Evolutionary conservation across 371 early-diverging fungal species (phyloP).

Genomic region (Mycotypha africana): DNA sequence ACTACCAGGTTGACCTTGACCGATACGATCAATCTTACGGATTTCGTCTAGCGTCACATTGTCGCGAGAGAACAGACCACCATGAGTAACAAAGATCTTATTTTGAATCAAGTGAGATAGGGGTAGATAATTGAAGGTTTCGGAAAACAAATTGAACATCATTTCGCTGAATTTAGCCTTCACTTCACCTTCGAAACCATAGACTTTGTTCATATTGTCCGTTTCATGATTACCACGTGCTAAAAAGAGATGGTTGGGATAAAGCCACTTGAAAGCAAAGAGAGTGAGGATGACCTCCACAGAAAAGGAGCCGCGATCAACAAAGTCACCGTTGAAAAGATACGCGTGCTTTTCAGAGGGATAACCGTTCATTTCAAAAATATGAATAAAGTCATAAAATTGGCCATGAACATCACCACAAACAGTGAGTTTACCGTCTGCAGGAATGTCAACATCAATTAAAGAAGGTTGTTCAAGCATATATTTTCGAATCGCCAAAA

Average conservation of each 20-base stretch:
- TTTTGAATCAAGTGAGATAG: constrained; percentile 88
- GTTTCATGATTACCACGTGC: constrained; percentile 99
- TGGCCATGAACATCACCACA: constrained; percentile 99
- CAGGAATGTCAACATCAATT: constrained; percentile 80
- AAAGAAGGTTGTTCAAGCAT: constrained; percentile 74
- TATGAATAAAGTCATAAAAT: constrained; percentile 95
- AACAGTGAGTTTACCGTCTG: constrained; percentile 73
- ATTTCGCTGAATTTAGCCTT: constrained; percentile 87
- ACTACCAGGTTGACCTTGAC: constrained; percentile 69
- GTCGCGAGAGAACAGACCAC: constrained; percentile 93
- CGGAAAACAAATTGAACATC: constrained; percentile 90
- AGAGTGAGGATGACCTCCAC: constrained; percentile 94
- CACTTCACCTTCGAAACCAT: constrained; percentile 98
- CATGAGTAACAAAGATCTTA: constrained; percentile 96
- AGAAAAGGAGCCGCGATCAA: constrained; percentile 96
- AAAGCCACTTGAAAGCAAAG: constrained; percentile 86
- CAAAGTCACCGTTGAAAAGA: constrained; percentile 98
- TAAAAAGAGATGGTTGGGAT: constrained; percentile 82
- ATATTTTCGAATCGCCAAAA: constrained; percentile 66
- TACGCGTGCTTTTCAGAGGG: constrained; percentile 82
- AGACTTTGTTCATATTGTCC: constrained; percentile 96
- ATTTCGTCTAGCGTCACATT: constrained; percentile 92
- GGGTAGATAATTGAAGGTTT: constrained; percentile 94
- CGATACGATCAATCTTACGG: constrained; percentile 81
- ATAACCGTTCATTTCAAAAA: constrained; percentile 87